phyloP scores from a whole-genome alignment of 1,139 yeast species.

The Hansenula sp. region DNA sequence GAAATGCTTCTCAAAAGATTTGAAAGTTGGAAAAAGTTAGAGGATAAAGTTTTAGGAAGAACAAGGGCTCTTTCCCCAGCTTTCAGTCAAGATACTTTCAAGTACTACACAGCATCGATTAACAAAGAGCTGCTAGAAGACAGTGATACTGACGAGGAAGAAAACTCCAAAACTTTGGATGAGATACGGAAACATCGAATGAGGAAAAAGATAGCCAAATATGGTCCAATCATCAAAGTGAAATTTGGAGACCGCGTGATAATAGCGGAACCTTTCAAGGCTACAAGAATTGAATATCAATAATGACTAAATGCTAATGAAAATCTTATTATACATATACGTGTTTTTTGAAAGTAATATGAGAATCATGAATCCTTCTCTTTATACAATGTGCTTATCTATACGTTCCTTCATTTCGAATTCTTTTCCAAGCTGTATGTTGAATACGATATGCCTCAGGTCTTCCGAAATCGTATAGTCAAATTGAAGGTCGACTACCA shows the following conservation, averaged over 20 bases:
- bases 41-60: slow-evolving; percentile 18
- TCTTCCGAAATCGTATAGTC: slow-evolving; percentile 8
- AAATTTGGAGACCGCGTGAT: slow-evolving; percentile 16
- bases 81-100: slow-evolving; percentile 9
- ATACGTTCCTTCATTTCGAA: slow-evolving; percentile 2
- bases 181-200: slow-evolving; percentile 15
- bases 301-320: neutral
- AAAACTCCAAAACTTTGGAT: slow-evolving; percentile 12
- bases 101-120: slow-evolving; percentile 14
- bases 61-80: slow-evolving; percentile 5
- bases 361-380: neutral
- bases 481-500: slow-evolving; percentile 10
- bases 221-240: slow-evolving; percentile 21
- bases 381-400: neutral
- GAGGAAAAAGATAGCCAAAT: slow-evolving; percentile 8
- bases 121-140: slow-evolving; percentile 18
- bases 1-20: slow-evolving; percentile 42
- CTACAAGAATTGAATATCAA: slow-evolving; percentile 14
- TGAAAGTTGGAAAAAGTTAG: slow-evolving; percentile 36
- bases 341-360: no score
- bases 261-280: slow-evolving; percentile 22
- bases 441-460: slow-evolving; percentile 4
- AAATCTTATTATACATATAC: no score
- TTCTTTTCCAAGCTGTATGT: slow-evolving; percentile 1
- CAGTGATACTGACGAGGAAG: slow-evolving; percentile 25